Base-by-base conservation (phyloP, 2,329 filamentous ascomycete genomes). In the Clonostachys rosea region DNA sequence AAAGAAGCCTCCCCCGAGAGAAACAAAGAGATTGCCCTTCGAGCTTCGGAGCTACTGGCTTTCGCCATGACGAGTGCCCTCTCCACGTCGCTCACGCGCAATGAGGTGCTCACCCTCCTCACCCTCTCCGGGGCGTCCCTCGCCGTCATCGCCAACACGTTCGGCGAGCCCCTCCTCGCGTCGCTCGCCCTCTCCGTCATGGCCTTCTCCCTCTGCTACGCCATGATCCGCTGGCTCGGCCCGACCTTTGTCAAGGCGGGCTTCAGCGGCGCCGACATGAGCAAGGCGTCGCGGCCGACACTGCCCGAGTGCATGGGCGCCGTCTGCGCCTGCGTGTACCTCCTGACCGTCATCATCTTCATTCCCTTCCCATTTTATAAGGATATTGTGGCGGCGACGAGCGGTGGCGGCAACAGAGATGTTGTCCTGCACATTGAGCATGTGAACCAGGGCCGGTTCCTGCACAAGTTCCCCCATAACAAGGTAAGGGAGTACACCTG, bases 331-430 rank as follows among this genome's bases (percentile, higher is more conserved):
- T 82, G 94, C 54, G 91, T 97, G 24, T 97, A 97, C 68, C 78
- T 99, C 40, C 77, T 99, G 54, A 80, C 84, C 44, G 78, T 97
- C 55, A 95, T 97, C 55, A 73, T 90, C 52, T 99, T 99, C 65
- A 91, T 97, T 49, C 94, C 94, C 0, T 96, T 96, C 67, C 89
- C 91, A 2, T 97, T 99, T 67, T 97, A 96, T 75, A 95, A 96
- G 69, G 92, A 97, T 64, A 95, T 99, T 55, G 91, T 96, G 24
- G 89, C 90, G 14, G 91, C 91, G 37, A 97, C 94, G 17, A 95
- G 90, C 54, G 94, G 91, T 52, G 91, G 91, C 53, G 91, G 91
- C 43, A 96, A 96, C 67, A 78, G 89, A 53, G 92, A 96, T 69
- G 83, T 94, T 6, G 87, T 95, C 12, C 68, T 90, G 57, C 81